Base-by-base conservation (phyloP, 2,329 filamentous ascomycete genomes). In the Claviceps paspali region DNA sequence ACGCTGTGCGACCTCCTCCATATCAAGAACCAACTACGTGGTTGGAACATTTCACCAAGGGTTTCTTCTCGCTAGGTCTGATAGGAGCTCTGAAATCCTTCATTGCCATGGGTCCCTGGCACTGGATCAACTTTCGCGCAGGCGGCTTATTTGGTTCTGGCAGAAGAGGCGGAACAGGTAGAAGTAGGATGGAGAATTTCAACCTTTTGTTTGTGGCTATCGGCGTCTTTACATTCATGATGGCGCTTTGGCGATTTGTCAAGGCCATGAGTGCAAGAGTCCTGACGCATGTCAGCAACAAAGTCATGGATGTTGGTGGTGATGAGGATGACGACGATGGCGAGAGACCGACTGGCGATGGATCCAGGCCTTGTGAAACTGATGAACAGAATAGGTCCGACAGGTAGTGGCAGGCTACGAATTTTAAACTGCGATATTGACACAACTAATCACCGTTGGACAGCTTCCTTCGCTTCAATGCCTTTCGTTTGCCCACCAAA, bases 11-110 rank as follows among this genome's bases (percentile, higher is more conserved):
- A 17, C 46, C 50, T 26, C 42, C 58, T 41, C 60, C 49, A 43
- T 66, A 70, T 9, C 62, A 70, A 26, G 65, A 71, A 41, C 55
- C 67, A 10, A 59, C 59, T 2, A 73, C 75, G 1, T 96, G 88
- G 88, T 49, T 65, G 6, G 76, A 82, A 48, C 91, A 98, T 53
- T 91, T 95, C 47, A 45, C 82, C 40, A 95, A 95, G 57, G 91
- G 91, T 0, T 68, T 95, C 46, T 79, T 88, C n/a, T 88, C 84
- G 5, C 69, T 96, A 35, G 91, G 91, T 6, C 62, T 96, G 6
- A 62, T 96, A 14, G 87, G 88, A 0, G 82, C 93, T 42, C 55
- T 86, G 39, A 94, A 94, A 58, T 79, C 81, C 21, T 65, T 92
- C 36, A 60, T 92, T 35, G 71, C 77, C 12, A 65, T 86, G 52